Evolutionary conservation across 495 filamentous ascomycete genomes (phyloP), one percentile per base, ranked within the genome.

Genomic region (Terfezia boudieri): DNA sequence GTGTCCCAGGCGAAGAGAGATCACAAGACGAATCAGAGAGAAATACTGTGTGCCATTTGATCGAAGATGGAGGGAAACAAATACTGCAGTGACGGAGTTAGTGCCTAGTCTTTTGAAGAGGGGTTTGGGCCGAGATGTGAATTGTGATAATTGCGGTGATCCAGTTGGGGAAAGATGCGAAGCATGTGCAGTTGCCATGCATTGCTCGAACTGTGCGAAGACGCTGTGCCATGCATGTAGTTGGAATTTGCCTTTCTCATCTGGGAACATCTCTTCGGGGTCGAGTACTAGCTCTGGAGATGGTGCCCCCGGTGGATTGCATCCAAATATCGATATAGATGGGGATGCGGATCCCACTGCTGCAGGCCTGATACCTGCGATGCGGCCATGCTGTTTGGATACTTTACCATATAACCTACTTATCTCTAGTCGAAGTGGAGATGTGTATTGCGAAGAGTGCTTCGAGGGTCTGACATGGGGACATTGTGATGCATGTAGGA

Each of bases 21-120:
- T 65, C 49, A 38, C 59, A 32, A 53, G 62, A 26, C 55, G 62
- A 23, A 59, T 59, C 12, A 65, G 64, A 36, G 62, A 65, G 52
- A 65, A 64, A 35, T 65, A 59, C 36, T 65, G 62, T 51, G 62
- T 65, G 11, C 62, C 62, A 23, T 65, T 65, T 41, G 62, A 65
- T 36, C 61, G 61, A 43, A 56, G 62, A 38, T 65, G 62, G 62
- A 56, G 59, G 14, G 59, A 64, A 4, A 38, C 57, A 23, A 62
- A 61, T 26, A 49, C 58, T 14, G 59, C 53, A 36, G 38, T 61
- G 50, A 58, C 60, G 12, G 20, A 61, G 36, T 26, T 64, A 14
- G 58, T 59, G 23, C 60, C 64, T 12, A 55, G 59, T 38, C 53
- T 50, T 14, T 53, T 55, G 26, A 62, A 65, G 43, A 56, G 61